A percentile compares a stretch with the other conserved stretches of the same genome.
phyloP scores from a whole-genome alignment of 2,329 filamentous ascomycete genomes.

The Tolypocladium sp. region DNA sequence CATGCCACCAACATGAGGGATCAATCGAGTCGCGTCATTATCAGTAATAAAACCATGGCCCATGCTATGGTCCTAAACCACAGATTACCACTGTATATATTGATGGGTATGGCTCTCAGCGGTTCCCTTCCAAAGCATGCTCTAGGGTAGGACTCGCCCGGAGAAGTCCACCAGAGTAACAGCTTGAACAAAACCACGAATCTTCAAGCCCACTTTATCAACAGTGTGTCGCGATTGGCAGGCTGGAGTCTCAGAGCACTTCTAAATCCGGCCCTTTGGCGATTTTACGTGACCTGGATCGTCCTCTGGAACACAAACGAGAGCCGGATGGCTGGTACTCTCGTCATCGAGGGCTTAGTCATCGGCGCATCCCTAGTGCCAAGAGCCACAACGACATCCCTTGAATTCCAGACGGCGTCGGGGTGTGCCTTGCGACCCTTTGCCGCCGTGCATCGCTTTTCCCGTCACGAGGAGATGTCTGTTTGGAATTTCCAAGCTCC shows the following conservation, averaged over 20 bases:
- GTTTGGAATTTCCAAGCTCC: neutral
- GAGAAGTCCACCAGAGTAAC: too few relatives aligned
- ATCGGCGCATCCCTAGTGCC: neutral
- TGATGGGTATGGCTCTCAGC: too few relatives aligned
- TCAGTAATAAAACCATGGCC: neutral
- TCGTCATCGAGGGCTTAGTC: neutral
- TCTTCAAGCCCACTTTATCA: too few relatives aligned
- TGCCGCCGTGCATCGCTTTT: neutral
- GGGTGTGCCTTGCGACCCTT: neutral
- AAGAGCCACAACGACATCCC: slow-evolving; percentile 4
- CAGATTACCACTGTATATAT: too few relatives aligned
- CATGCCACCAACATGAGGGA: too few relatives aligned
- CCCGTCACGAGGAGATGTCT: neutral
- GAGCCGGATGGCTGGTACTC: neutral
- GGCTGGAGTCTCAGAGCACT: neutral
- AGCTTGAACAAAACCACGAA: too few relatives aligned
- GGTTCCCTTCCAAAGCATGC: too few relatives aligned
- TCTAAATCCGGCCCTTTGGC: neutral
- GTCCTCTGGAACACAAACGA: neutral
- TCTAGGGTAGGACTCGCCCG: too few relatives aligned
- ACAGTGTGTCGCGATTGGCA: neutral
- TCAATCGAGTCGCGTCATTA: neutral
- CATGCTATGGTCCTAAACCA: neutral
- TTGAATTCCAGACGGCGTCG: slow-evolving; percentile 3
- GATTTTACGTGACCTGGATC: neutral